These are phyloP conservation scores for Debaryomycetaceae sp. DNA, from an alignment of 1,139 yeast species.

Conservation along the genomic window DNA sequence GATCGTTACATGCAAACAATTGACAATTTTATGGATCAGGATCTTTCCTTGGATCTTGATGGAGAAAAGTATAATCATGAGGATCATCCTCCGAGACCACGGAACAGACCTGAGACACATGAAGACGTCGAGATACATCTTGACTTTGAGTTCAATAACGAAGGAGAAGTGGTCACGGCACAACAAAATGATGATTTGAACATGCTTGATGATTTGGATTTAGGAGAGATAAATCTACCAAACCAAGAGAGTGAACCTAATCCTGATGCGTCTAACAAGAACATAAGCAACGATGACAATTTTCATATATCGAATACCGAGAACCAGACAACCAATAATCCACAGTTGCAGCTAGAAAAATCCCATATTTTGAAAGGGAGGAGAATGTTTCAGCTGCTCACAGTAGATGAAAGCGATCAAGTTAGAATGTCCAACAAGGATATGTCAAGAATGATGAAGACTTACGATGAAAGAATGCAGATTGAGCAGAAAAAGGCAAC, in stretches of 20 bases:
- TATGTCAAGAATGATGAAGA: constrained; percentile 1
- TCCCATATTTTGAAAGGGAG: not conserved
- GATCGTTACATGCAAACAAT: constrained; percentile 6
- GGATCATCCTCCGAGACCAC: not conserved
- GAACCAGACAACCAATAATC: constrained; percentile 1
- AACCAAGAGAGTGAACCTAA: not conserved
- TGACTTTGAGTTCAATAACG: constrained; percentile 14
- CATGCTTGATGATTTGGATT: constrained; percentile 4
- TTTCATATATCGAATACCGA: constrained; percentile 7
- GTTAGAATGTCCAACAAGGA: constrained; percentile 9
- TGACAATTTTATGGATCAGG: constrained; percentile 11
- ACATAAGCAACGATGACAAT: constrained; percentile 7
- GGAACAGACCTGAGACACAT: not conserved
- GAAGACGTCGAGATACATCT: constrained; percentile 1
- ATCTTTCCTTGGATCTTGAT: constrained; percentile 7
- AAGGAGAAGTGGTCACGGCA: constrained; percentile 11
- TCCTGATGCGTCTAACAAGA: constrained; percentile 2
- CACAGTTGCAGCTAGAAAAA: not conserved
- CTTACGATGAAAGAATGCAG: constrained; percentile 4
- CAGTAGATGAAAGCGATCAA: constrained; percentile 1
- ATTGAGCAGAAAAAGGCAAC: not conserved
- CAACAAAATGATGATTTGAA: constrained; percentile 1
- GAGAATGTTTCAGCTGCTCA: not conserved
- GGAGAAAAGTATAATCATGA: constrained; percentile 3
- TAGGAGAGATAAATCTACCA: not conserved